Conservation (phyloP, 192 early-diverging fungal genomes). For the Umbelopsis vinacea region DNA sequence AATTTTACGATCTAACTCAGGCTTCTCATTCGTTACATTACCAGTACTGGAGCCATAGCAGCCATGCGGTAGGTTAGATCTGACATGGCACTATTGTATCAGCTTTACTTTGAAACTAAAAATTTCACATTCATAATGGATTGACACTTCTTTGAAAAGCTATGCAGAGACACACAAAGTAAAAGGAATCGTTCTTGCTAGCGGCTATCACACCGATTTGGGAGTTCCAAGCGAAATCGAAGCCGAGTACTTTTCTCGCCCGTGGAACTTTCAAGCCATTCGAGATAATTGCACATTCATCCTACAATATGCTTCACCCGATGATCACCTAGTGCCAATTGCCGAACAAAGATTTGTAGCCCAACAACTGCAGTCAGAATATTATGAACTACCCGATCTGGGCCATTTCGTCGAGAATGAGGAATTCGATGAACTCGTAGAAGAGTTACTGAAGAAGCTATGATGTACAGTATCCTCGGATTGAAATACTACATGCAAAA, state of each 20-base stretch:
- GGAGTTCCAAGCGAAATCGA: constrained; percentile 39
- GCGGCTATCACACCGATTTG: constrained; percentile 45
- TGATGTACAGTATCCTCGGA: background rate
- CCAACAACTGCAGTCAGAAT: constrained; percentile 35
- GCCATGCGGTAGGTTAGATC: constrained; percentile 5
- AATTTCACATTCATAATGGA: background rate
- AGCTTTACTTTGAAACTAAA: too few relatives aligned
- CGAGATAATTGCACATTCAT: constrained; percentile 9
- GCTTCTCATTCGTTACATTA: background rate
- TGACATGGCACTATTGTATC: too few relatives aligned
- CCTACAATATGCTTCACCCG: constrained; percentile 14
- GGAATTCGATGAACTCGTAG: constrained; percentile 47
- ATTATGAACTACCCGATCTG: constrained; percentile 40
- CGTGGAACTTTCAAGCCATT: constrained; percentile 47
- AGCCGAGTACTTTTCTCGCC: constrained; percentile 44
- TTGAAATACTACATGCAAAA: too few relatives aligned
- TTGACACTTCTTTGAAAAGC: constrained; percentile 8
- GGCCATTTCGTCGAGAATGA: constrained; percentile 43
- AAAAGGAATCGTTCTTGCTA: constrained; percentile 45
- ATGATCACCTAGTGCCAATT: constrained; percentile 45
- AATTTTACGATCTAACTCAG: background rate
- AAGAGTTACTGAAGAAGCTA: constrained; percentile 26
- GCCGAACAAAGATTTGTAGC: constrained; percentile 47
- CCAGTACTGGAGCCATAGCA: background rate
- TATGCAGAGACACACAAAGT: constrained; percentile 42